Conservation (phyloP, 2,329 filamentous ascomycete genomes). For the Claviceps sp. region DNA sequence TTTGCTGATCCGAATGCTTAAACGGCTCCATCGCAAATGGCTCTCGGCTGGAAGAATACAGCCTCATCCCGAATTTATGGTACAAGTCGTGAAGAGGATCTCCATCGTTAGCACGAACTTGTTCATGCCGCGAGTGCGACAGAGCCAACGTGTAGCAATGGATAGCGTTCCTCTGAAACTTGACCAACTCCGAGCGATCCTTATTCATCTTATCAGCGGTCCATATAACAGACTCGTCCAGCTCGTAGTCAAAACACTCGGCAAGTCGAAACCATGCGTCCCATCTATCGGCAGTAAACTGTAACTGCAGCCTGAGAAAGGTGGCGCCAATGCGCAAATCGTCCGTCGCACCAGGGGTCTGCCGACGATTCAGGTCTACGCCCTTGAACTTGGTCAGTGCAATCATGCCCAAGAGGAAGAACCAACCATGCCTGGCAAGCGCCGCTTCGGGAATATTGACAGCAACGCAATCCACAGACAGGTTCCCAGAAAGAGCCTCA, state of each 20-base stretch:
- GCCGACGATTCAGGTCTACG: constrained; percentile 56
- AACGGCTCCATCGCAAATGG: constrained; percentile 52
- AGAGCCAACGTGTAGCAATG: constrained; percentile 59
- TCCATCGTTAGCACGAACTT: constrained; percentile 31
- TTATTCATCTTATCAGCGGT: constrained; percentile 85
- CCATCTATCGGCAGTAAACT: constrained; percentile 72
- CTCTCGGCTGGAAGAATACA: constrained; percentile 48
- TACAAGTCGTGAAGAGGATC: constrained; percentile 45
- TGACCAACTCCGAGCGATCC: constrained; percentile 58
- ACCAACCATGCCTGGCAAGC: constrained; percentile 76
- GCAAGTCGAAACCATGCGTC: constrained; percentile 83
- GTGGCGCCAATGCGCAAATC: constrained; percentile 71
- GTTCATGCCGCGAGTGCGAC: constrained; percentile 36
- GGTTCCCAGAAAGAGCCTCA: constrained; percentile 64
- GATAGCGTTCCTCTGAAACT: constrained; percentile 65
- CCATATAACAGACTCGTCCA: constrained; percentile 81
- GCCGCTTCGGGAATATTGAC: constrained; percentile 56
- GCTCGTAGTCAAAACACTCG: constrained; percentile 75
- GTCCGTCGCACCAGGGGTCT: constrained; percentile 66
- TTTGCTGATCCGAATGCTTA: constrained; percentile 39
- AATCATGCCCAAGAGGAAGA: constrained; percentile 79
- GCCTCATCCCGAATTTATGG: constrained; percentile 45
- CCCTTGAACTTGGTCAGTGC: constrained; percentile 71
- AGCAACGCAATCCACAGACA: constrained; percentile 57
- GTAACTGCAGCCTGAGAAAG: constrained; percentile 69